Evolutionary conservation across 225 moss, liverwort and hornwort genomes (phyloP), one percentile per base, ranked within the genome.

Genomic region (Antitrichia curtipendula): DNA sequence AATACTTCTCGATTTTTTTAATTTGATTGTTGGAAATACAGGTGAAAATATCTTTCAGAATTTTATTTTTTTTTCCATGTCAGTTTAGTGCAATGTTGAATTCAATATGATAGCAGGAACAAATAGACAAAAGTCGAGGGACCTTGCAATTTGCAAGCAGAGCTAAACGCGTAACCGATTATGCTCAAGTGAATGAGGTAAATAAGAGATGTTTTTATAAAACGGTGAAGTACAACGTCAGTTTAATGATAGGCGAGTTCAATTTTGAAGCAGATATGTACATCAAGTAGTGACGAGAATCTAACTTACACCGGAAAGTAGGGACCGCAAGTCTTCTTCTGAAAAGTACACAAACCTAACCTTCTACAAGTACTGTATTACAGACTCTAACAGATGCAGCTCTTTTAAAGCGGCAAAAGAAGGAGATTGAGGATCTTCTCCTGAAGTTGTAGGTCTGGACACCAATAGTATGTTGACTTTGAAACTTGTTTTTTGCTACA

Each of bases 141-240:
- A 98, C 98, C 31, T 91, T 98, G 90, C 96, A 97, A 87, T 97
- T 98, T 92, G 97, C 98, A 76, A 98, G 96, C 84, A 94, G 96
- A 87, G 98, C 98, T 70, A 98, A 98, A 89, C 93, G 94, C 84
- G 96, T 98, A 47, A 96, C 95, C 82, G 97, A 96, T 75, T 98
- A 97, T 93, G 96, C 96, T 38, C 95, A 96, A 97, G 95, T 98
- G 45, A 98, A 98, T 57, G 97, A 98, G 93, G 98, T 96, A 91
- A n/a, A 60, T 54, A 81, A 40, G 38, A 83, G 27, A 82, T 53
- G 21, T 38, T 77, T 20, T 60, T 85, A 34, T 18, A 61, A 49
- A 47, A 28, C 10, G 54, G 32, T 28, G n/a, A 76, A 50, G 63
- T 75, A 36, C 28, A 16, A 5, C 19, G 22, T 85, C 62, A 57